Conservation (phyloP, 768 basidiomycete species). For the Termitomyces sp. region DNA sequence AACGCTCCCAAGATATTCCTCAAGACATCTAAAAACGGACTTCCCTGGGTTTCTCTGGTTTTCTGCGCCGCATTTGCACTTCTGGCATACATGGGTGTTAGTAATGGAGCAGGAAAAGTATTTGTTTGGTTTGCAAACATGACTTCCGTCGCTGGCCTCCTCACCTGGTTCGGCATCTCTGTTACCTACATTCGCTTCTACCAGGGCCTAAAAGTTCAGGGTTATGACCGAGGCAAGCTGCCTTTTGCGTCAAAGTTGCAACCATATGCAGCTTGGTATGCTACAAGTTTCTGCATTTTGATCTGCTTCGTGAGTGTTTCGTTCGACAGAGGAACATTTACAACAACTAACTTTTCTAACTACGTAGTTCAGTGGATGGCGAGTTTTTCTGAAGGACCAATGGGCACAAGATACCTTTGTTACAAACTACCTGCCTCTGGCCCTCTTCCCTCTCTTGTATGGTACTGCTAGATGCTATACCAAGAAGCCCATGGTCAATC, state of each 20-base stretch:
- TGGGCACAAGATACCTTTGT: slow-evolving; percentile 66
- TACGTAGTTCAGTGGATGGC: slow-evolving; percentile 46
- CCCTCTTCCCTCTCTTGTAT: slow-evolving; percentile 77
- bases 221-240: slow-evolving; percentile 63
- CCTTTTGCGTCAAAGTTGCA: slow-evolving; percentile 70
- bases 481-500: slow-evolving; percentile 39
- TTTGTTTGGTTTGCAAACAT: slow-evolving; percentile 82
- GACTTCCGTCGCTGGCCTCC: slow-evolving; percentile 64
- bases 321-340: not conserved
- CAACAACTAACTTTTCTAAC: not conserved
- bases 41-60: slow-evolving; percentile 73
- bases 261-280: slow-evolving; percentile 72
- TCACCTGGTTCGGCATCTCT: slow-evolving; percentile 81
- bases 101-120: slow-evolving; percentile 61
- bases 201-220: slow-evolving; percentile 77
- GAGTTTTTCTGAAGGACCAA: slow-evolving; percentile 35
- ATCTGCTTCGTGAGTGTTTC: slow-evolving; percentile 57
- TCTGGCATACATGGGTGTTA: slow-evolving; percentile 82
- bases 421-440: slow-evolving; percentile 75
- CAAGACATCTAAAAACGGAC: slow-evolving; percentile 63
- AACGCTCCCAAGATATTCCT: slow-evolving; percentile 84
- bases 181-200: slow-evolving; percentile 83
- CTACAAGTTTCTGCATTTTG: slow-evolving; percentile 35
- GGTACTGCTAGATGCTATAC: slow-evolving; percentile 51
- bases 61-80: slow-evolving; percentile 63